phyloP scores from a whole-genome alignment of 2,329 filamentous ascomycete genomes.

The Curvularia lunata region DNA sequence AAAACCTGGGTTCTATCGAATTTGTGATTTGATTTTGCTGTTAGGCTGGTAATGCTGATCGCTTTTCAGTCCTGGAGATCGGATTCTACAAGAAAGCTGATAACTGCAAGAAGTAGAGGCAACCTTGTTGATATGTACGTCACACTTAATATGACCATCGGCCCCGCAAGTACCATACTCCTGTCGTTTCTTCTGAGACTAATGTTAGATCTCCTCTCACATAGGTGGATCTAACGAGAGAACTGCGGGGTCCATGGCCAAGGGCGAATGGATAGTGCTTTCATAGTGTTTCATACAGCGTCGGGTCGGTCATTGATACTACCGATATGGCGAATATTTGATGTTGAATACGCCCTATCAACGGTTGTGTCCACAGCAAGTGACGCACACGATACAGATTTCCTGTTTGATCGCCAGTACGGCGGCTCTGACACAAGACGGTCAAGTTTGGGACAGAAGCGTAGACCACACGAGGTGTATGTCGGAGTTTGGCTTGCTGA shows the following conservation, averaged over 20 bases:
- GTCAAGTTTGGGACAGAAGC: not conserved
- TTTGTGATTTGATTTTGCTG: slow-evolving; percentile 8
- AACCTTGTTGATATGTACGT: slow-evolving; percentile 9
- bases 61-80: not conserved
- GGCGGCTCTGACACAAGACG: not conserved
- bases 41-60: not conserved
- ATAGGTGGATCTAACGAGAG: not conserved
- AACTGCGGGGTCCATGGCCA: not conserved
- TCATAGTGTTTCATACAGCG: slow-evolving; percentile 8
- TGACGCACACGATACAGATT: not conserved
- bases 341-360: slow-evolving; percentile 6
- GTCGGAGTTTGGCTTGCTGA: slow-evolving; percentile 1
- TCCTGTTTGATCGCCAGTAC: slow-evolving; percentile 8
- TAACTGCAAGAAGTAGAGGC: slow-evolving; percentile 1
- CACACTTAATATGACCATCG: slow-evolving; percentile 4
- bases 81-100: not conserved
- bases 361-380: slow-evolving; percentile 1
- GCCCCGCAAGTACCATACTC: slow-evolving; percentile 14
- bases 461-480: slow-evolving; percentile 1
- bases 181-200: slow-evolving; percentile 9
- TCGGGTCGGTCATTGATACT: slow-evolving; percentile 8
- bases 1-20: slow-evolving; percentile 13
- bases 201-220: slow-evolving; percentile 5
- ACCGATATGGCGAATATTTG: slow-evolving; percentile 7
- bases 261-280: slow-evolving; percentile 3